Percentiles rank a stretch among this genome's conserved stretches.
Conservation (phyloP, 106 monocot species). For the Acorus calamus region DNA sequence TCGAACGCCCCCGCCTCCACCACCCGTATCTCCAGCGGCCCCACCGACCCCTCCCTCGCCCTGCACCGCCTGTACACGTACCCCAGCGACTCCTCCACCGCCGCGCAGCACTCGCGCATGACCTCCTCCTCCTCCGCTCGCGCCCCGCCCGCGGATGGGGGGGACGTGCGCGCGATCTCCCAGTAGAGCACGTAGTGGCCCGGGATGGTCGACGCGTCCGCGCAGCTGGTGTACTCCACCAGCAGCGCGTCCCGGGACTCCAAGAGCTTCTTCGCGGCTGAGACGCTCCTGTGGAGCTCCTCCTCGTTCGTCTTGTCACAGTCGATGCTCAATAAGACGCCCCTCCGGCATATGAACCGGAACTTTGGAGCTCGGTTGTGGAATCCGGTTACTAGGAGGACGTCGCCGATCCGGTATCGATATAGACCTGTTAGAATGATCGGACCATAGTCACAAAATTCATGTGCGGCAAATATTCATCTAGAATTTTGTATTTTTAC, state of each 20-base stretch:
- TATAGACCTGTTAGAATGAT: conserved; percentile 27
- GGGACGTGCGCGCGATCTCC: conserved; percentile 1
- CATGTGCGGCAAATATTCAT: too few relatives aligned
- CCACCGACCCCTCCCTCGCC: conserved; percentile 17
- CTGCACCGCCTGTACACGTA: conserved; percentile 23
- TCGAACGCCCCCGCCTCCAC: conserved; percentile 34
- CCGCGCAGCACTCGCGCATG: conserved; percentile 2
- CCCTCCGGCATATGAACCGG: conserved; percentile 46
- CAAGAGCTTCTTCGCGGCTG: conserved; percentile 14
- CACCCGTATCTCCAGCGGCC: conserved; percentile 27
- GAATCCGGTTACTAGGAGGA: conserved; percentile 40
- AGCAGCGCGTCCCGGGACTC: conserved; percentile 15
- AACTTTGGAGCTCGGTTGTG: conserved; percentile 45
- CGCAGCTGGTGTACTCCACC: conserved; percentile 42
- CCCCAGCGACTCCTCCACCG: conserved; percentile 28
- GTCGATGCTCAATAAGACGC: conserved; percentile 54
- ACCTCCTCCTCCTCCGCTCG: not conserved
- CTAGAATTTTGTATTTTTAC: too few relatives aligned
- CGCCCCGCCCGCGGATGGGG: not conserved
- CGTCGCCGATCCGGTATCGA: conserved; percentile 53
- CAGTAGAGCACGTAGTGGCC: conserved; percentile 19
- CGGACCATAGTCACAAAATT: too few relatives aligned
- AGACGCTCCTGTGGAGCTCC: conserved; percentile 41
- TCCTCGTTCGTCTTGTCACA: conserved; percentile 52
- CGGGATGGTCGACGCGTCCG: conserved; percentile 36